Evolutionary conservation across 2,329 filamentous ascomycete genomes (phyloP).

Genomic region (Leptographium flavum): DNA sequence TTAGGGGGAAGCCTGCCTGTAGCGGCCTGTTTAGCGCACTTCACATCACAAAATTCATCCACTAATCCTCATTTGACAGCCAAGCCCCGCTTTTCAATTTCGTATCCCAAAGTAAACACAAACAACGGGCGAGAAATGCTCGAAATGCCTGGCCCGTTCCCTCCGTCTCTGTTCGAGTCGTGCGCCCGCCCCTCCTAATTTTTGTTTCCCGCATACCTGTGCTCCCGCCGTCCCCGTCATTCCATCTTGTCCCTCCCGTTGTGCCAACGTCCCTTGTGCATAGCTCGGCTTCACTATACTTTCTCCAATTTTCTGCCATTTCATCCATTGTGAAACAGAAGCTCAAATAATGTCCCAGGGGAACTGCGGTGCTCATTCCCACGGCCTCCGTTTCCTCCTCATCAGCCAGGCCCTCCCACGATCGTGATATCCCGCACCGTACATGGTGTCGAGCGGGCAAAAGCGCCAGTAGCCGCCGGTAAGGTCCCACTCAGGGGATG

Average conservation of each 20-base stretch:
- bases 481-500: background rate
- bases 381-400: background rate
- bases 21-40: background rate
- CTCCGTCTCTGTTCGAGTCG: background rate
- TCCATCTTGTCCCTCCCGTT: background rate
- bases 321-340: background rate
- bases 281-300: no score
- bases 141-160: background rate
- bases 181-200: no score
- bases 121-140: background rate
- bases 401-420: background rate
- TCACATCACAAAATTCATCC: background rate
- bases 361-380: background rate
- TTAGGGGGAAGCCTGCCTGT: background rate
- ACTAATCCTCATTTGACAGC: background rate
- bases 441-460: background rate
- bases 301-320: background rate
- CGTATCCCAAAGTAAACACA: conserved; percentile 1
- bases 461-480: background rate
- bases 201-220: background rate
- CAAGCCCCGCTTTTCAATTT: conserved; percentile 2
- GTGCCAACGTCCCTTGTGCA: background rate
- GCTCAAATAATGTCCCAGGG: background rate
- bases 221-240: background rate
- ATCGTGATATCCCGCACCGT: background rate